Percentiles rank a stretch among this genome's conserved stretches.
Evolutionary conservation across 331 rosid species (phyloP).

Genomic region (Quercus lobata): DNA sequence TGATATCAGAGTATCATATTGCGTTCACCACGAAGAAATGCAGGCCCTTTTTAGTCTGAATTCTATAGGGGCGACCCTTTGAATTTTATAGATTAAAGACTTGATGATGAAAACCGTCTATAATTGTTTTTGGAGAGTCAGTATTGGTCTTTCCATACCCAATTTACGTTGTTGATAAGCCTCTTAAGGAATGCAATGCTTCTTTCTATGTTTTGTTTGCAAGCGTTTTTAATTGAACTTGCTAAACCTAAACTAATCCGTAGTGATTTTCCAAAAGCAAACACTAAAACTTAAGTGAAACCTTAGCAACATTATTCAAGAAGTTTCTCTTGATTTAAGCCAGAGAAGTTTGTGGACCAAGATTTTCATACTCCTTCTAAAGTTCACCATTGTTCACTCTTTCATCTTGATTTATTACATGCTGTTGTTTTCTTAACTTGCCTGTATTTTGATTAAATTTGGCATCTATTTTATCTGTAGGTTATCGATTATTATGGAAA

Average conservation of each 20-base stretch:
- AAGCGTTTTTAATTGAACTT: not conserved
- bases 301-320: not conserved
- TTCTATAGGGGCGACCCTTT: not conserved
- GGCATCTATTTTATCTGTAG: conserved; percentile 16
- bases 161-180: not conserved
- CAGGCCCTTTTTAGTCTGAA: not conserved
- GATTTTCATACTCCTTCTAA: not conserved
- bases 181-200: not conserved
- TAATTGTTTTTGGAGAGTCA: not conserved
- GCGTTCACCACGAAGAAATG: not conserved
- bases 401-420: not conserved
- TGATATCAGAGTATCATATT: not conserved
- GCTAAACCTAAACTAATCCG: not conserved
- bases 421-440: not conserved
- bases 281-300: not conserved
- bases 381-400: not conserved
- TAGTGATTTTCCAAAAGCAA: not conserved
- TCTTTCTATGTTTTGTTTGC: not conserved
- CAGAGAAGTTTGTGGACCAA: not conserved
- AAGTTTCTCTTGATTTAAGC: not conserved
- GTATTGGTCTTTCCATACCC: not conserved
- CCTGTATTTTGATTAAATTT: not conserved
- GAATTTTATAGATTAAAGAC: not conserved
- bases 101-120: no score
- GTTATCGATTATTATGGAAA: conserved; percentile 43